phyloP scores from a whole-genome alignment of 805 yeast species.

The Teunomyces atbi region DNA sequence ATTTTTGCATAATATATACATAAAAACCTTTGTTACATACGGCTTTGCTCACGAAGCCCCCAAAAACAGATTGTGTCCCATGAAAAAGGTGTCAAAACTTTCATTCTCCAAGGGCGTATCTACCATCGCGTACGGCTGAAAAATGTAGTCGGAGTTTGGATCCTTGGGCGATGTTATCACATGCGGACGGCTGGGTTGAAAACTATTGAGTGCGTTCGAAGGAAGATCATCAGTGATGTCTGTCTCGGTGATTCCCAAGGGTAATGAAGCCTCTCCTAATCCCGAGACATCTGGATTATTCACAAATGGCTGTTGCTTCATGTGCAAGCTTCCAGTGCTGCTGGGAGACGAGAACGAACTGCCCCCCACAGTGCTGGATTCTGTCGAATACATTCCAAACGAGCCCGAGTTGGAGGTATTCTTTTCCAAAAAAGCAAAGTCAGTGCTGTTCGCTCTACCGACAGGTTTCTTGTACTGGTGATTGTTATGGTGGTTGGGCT shows the following conservation, averaged over 20 bases:
- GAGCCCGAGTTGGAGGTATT: conserved; percentile 6
- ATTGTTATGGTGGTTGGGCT: neutral
- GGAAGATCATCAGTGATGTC: neutral
- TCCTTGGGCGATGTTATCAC: neutral
- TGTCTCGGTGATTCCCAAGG: neutral
- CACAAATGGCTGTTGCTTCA: neutral
- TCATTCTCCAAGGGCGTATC: conserved; percentile 2
- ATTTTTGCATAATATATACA: no score
- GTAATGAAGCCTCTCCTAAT: neutral
- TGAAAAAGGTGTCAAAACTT: neutral
- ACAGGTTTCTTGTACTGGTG: conserved; percentile 1
- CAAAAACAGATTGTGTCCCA: conserved; percentile 1
- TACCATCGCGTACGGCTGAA: conserved; percentile 1
- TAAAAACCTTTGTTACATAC: no score
- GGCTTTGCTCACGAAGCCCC: neutral
- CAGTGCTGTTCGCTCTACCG: neutral
- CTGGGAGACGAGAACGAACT: conserved; percentile 2
- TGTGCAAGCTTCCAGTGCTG: neutral
- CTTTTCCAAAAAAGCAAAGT: neutral
- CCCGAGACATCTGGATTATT: neutral
- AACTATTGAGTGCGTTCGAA: neutral
- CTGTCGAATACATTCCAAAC: conserved; percentile 7
- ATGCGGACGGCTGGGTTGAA: neutral
- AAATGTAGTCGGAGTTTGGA: conserved; percentile 1
- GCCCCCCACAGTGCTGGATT: neutral